Conservation (phyloP, 208 protist genomes). For the Leishmania arabica region DNA sequence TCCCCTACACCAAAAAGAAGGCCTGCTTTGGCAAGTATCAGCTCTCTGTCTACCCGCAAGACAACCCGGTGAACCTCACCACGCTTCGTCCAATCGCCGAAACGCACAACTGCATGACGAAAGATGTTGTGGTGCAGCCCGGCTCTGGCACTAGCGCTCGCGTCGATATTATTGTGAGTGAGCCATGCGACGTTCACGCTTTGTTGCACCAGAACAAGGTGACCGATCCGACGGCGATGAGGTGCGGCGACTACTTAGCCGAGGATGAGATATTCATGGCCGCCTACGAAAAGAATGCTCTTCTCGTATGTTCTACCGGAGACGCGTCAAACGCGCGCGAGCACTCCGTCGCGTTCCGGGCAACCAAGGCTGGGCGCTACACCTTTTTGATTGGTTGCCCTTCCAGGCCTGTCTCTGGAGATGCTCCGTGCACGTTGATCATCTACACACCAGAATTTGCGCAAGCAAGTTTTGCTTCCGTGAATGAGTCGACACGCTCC, state of each 20-base stretch:
- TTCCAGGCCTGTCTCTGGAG: constrained; percentile 40
- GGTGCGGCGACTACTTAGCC: constrained; percentile 55
- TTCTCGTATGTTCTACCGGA: constrained; percentile 44
- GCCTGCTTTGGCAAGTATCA: constrained; percentile 55
- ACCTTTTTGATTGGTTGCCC: constrained; percentile 45
- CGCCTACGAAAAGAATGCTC: constrained; percentile 50
- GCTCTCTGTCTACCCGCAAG: constrained; percentile 75
- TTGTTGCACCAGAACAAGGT: constrained; percentile 74
- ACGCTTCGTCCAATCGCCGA: constrained; percentile 58
- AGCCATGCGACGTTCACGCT: constrained; percentile 61
- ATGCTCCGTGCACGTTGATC: constrained; percentile 53
- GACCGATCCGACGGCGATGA: constrained; percentile 20
- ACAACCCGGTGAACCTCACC: constrained; percentile 52
- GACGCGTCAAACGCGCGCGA: constrained; percentile 75
- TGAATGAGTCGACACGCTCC: constrained; percentile 32
- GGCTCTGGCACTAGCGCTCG: constrained; percentile 25
- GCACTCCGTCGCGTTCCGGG: constrained; percentile 59
- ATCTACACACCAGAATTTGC: constrained; percentile 58
- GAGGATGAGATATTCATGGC: constrained; percentile 61
- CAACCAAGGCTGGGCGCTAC: constrained; percentile 43
- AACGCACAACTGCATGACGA: constrained; percentile 36
- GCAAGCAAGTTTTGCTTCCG: constrained; percentile 52
- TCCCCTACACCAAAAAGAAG: constrained; percentile 71
- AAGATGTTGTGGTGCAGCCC: constrained; percentile 38
- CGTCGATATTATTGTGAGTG: constrained; percentile 64